Percentiles rank a stretch among this genome's conserved stretches.
Conservation (phyloP, 306 rosid species). For the Ziziphus jujuba region DNA sequence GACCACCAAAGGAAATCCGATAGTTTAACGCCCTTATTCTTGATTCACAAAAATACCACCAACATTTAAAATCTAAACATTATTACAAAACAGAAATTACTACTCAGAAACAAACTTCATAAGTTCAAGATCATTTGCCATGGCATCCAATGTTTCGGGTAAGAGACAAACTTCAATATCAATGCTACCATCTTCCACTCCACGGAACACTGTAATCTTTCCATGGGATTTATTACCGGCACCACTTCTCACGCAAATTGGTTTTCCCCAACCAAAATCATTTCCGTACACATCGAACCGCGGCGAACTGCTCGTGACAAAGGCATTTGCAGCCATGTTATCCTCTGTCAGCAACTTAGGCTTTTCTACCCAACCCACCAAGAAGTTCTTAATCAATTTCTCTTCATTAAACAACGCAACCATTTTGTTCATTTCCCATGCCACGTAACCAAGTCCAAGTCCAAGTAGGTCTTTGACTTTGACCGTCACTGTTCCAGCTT, state of each 20-base stretch:
- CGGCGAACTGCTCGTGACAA: constrained; percentile 36
- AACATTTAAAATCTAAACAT: too few species aligned
- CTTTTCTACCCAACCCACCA: constrained; percentile 4
- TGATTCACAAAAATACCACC: too few species aligned
- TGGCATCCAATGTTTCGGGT: constrained; percentile 26
- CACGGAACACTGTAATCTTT: constrained; percentile 29
- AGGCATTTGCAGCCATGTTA: not conserved
- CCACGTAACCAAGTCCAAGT: constrained; percentile 9
- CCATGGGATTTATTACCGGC: constrained; percentile 24
- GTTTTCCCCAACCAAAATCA: constrained; percentile 54
- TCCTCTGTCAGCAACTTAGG: constrained; percentile 12
- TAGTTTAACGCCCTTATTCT: too few species aligned
- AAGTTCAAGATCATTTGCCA: constrained; percentile 34
- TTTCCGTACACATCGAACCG: constrained; percentile 42
- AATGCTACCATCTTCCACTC: constrained; percentile 44
- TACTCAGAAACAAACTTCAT: constrained; percentile 6
- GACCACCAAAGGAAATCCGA: too few species aligned
- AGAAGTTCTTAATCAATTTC: constrained; percentile 5
- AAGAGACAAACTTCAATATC: constrained; percentile 41
- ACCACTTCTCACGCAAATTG: constrained; percentile 44
- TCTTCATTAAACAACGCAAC: constrained; percentile 25
- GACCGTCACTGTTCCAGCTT: constrained; percentile 7
- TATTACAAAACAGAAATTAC: too few species aligned
- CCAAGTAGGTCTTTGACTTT: not conserved
- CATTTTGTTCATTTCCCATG: constrained; percentile 17